Percentiles rank a stretch among this genome's conserved stretches.
Conservation (phyloP, 176 grass and related monocot genomes). For the Bothriochloa decipiens region DNA sequence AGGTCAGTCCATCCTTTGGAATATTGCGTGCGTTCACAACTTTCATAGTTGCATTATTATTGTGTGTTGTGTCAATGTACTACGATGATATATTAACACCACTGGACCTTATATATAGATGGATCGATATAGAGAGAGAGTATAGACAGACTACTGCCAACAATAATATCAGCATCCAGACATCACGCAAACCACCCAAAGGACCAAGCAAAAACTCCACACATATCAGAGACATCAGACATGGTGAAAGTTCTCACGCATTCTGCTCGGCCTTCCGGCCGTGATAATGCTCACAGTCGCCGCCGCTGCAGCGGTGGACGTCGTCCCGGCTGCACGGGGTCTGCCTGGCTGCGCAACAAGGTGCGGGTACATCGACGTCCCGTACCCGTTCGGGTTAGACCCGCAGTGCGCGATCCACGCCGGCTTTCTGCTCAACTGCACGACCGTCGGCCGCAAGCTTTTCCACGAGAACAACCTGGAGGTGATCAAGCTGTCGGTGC, state of each 20-base stretch:
- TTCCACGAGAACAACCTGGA: background rate
- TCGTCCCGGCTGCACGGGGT: background rate
- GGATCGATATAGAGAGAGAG: no score
- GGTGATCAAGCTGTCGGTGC: constrained; percentile 21
- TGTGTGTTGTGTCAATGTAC: no score
- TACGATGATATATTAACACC: no score
- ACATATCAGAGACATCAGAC: no score
- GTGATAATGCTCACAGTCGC: background rate
- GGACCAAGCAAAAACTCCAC: no score
- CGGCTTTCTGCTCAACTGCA: background rate
- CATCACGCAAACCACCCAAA: no score
- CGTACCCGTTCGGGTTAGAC: background rate
- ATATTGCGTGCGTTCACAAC: background rate
- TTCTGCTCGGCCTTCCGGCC: background rate
- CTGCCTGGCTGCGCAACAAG: background rate
- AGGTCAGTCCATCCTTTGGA: background rate
- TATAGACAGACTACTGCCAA: background rate
- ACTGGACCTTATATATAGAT: background rate
- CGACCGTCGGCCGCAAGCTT: no score
- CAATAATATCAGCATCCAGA: background rate
- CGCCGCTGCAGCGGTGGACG: no score
- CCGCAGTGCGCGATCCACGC: background rate
- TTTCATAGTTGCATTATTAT: no score
- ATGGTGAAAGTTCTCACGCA: no score
- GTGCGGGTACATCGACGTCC: constrained; percentile 5